These are phyloP conservation scores for Amanita exitialis DNA, from an alignment of 768 basidiomycete genomes.

Conservation along the genomic window DNA sequence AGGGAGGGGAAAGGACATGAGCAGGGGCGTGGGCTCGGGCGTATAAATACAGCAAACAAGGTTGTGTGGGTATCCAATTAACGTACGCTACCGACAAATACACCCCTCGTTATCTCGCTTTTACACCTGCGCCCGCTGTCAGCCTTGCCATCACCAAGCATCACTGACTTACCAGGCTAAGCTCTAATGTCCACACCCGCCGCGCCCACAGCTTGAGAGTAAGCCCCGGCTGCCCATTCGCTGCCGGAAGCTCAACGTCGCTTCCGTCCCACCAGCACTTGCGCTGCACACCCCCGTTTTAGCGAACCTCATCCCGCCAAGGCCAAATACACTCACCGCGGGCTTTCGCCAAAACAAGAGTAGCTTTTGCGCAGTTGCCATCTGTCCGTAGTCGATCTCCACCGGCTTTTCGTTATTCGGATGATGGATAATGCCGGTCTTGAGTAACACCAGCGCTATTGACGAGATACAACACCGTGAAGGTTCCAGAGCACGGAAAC, in stretches of 20 bases:
- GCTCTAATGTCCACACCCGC: constrained; percentile 95
- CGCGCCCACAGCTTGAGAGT: constrained; percentile 91
- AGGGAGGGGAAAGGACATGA: constrained; percentile 7
- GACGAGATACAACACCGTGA: constrained; percentile 96
- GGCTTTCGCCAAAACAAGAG: constrained; percentile 98
- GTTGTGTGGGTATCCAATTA: neutral
- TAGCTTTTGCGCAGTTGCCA: constrained; percentile 96
- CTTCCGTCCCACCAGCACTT: constrained; percentile 99
- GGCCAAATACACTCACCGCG: constrained; percentile 57
- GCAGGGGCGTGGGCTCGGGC: constrained; percentile 4
- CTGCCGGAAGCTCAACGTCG: constrained; percentile 71
- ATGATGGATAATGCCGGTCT: constrained; percentile 88
- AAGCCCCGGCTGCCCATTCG: constrained; percentile 38
- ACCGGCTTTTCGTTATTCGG: constrained; percentile 59
- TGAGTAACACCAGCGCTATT: constrained; percentile 93
- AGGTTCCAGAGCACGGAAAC: constrained; percentile 92
- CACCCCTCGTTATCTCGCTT: neutral
- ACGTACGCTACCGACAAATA: neutral
- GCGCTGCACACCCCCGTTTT: constrained; percentile 40
- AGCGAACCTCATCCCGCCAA: neutral
- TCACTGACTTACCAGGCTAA: constrained; percentile 63
- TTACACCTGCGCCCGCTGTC: constrained; percentile 1
- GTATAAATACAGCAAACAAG: constrained; percentile 7
- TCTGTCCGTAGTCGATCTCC: constrained; percentile 83
- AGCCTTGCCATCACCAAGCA: neutral